Evolutionary conservation across 2,329 filamentous ascomycete genomes (phyloP).

Genomic region (Aspergillus neotritici): DNA sequence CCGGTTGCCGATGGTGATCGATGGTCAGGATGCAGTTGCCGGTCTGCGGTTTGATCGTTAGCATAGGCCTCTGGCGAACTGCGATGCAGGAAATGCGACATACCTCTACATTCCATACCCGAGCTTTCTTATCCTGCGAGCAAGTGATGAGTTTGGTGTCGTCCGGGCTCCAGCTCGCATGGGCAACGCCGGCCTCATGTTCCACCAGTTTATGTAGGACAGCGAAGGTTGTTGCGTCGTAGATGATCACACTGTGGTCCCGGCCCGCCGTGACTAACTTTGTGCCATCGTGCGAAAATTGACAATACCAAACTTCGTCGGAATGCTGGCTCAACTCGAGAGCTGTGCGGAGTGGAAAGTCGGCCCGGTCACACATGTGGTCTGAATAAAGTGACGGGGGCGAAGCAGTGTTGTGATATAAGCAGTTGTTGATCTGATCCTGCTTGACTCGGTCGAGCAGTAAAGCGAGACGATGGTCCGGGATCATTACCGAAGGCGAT

Average conservation of each 20-base stretch:
- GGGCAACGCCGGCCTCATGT: constrained; percentile 67
- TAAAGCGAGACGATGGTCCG: constrained; percentile 77
- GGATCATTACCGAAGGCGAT: constrained; percentile 94
- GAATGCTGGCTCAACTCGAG: constrained; percentile 66
- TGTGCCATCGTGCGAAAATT: constrained; percentile 82
- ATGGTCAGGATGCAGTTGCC: constrained; percentile 60
- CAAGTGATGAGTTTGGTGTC: constrained; percentile 82
- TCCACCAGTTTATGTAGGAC: constrained; percentile 58
- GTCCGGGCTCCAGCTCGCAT: constrained; percentile 87
- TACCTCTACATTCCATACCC: constrained; percentile 69
- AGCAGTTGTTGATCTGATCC: constrained; percentile 72
- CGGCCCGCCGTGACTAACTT: constrained; percentile 77
- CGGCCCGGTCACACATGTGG: constrained; percentile 71
- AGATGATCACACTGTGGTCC: constrained; percentile 71
- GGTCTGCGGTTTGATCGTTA: constrained; percentile 43
- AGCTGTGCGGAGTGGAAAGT: constrained; percentile 70
- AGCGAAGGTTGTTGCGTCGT: constrained; percentile 67
- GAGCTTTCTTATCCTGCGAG: constrained; percentile 65
- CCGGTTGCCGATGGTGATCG: constrained; percentile 70
- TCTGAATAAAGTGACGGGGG: constrained; percentile 85
- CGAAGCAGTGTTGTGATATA: constrained; percentile 77
- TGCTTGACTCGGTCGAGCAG: constrained; percentile 79
- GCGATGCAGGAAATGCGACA: constrained; percentile 24
- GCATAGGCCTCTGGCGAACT: not conserved
- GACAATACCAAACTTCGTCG: constrained; percentile 86